Conservation (phyloP, 495 filamentous ascomycete genomes). For the Melanomma pulvis-pyrius region DNA sequence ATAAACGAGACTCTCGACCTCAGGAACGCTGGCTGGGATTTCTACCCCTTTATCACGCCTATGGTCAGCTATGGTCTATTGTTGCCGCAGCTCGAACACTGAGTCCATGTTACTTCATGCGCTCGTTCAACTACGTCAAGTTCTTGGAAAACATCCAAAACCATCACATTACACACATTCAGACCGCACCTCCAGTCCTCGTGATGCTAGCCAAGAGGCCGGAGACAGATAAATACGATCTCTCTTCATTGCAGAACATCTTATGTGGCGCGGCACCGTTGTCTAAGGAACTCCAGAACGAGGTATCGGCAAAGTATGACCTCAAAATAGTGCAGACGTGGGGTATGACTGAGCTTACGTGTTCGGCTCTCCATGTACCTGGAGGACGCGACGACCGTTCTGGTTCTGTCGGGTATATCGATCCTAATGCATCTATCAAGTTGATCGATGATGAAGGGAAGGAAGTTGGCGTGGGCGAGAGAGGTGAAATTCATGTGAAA, state of each 20-base stretch:
- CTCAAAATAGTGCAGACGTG: constrained; percentile 47
- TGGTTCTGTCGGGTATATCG: constrained; percentile 45
- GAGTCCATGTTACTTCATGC: constrained; percentile 46
- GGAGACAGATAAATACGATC: constrained; percentile 43
- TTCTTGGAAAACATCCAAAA: constrained; percentile 43
- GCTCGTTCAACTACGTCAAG: constrained; percentile 41
- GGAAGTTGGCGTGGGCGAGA: constrained; percentile 44
- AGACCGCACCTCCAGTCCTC: constrained; percentile 48
- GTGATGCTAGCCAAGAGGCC: constrained; percentile 49
- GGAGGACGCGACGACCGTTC: constrained; percentile 42
- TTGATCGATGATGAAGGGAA: constrained; percentile 44
- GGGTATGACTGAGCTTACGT: constrained; percentile 49
- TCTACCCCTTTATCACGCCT: constrained; percentile 51
- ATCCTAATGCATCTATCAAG: constrained; percentile 45
- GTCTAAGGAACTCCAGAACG: constrained; percentile 46
- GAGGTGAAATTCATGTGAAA: constrained; percentile 46
- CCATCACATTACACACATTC: constrained; percentile 46
- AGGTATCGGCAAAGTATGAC: constrained; percentile 40
- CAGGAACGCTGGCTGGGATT: constrained; percentile 48
- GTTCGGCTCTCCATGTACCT: constrained; percentile 44
- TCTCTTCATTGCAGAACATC: constrained; percentile 44
- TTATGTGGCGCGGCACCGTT: constrained; percentile 49
- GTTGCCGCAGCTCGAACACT: constrained; percentile 38
- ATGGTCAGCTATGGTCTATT: constrained; percentile 53
- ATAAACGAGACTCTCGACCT: constrained; percentile 20